These are phyloP conservation scores for Geranomyces variabilis DNA, from an alignment of 192 early-diverging fungal species.

Conservation along the genomic window DNA sequence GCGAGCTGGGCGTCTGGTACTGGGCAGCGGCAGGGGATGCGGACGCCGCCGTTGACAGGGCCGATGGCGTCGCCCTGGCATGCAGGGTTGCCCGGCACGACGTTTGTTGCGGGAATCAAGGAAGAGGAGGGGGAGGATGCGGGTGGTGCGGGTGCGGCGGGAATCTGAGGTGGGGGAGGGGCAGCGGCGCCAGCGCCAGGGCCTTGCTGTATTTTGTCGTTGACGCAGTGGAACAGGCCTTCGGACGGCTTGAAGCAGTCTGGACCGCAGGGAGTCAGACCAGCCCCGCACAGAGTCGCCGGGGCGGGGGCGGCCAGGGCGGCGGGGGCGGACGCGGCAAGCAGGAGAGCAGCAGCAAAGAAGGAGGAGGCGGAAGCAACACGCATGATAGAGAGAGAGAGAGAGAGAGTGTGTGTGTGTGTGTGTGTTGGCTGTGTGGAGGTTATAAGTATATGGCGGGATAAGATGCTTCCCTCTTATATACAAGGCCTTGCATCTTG, in stretches of 20 bases:
- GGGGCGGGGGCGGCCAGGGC: background rate
- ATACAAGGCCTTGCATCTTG: no score
- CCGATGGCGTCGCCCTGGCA: conserved; percentile 30
- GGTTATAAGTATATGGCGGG: no score
- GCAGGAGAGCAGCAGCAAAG: background rate
- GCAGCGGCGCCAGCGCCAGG: background rate
- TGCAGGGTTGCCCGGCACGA: conserved; percentile 27
- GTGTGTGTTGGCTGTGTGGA: no score
- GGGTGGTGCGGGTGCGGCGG: background rate
- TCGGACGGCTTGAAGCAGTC: background rate
- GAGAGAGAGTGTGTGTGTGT: no score
- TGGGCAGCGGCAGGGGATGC: conserved; percentile 36
- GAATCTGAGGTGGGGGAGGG: background rate
- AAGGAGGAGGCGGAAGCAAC: no score
- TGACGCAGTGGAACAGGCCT: conserved; percentile 5
- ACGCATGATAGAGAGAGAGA: no score
- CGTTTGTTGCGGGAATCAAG: conserved; percentile 20
- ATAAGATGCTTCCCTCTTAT: no score
- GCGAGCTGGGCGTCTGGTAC: conserved; percentile 18
- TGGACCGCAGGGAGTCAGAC: conserved; percentile 4
- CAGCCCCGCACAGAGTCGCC: conserved; percentile 1
- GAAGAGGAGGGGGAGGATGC: background rate
- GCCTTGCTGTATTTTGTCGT: background rate
- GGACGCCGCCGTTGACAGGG: conserved; percentile 21
- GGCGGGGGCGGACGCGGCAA: background rate